Percentiles rank a stretch among this genome's conserved stretches.
Conservation (phyloP, 2,329 filamentous ascomycete species). For the Macrophomina pseudophaseolina region DNA sequence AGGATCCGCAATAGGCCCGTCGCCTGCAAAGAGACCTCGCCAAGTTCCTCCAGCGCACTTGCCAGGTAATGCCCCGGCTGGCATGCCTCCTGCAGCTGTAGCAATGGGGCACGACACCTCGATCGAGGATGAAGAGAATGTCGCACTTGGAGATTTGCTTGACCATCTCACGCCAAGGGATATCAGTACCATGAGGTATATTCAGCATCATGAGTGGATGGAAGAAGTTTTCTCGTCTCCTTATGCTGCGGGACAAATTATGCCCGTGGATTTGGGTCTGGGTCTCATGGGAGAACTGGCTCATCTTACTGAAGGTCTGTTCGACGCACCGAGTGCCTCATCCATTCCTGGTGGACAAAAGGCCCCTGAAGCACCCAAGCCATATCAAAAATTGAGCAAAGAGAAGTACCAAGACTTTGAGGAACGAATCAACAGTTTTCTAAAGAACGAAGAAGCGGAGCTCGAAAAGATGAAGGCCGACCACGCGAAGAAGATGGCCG, state of each 20-base stretch:
- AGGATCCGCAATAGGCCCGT: slow-evolving; percentile 42
- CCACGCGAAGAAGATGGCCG: slow-evolving; percentile 76
- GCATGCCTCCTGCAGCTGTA: slow-evolving; percentile 32
- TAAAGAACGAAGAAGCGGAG: slow-evolving; percentile 76
- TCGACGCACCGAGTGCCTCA: slow-evolving; percentile 60
- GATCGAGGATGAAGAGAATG: slow-evolving; percentile 89
- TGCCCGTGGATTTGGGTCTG: slow-evolving; percentile 83
- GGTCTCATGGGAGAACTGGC: slow-evolving; percentile 80
- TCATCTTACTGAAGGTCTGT: slow-evolving; percentile 81
- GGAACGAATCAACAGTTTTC: slow-evolving; percentile 73
- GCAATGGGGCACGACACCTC: slow-evolving; percentile 47
- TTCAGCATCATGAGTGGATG: slow-evolving; percentile 99
- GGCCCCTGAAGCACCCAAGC: slow-evolving; percentile 33
- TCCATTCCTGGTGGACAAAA: slow-evolving; percentile 35
- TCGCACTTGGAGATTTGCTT: slow-evolving; percentile 83
- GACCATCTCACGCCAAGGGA: slow-evolving; percentile 89
- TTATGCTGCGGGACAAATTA: slow-evolving; percentile 83
- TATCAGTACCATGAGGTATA: slow-evolving; percentile 83
- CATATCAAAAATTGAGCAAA: slow-evolving; percentile 69
- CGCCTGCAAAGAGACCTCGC: slow-evolving; percentile 54
- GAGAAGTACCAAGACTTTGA: slow-evolving; percentile 85
- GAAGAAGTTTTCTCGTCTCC: slow-evolving; percentile 93
- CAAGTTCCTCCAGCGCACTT: slow-evolving; percentile 45
- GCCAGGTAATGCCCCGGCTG: slow-evolving; percentile 51
- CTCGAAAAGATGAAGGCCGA: slow-evolving; percentile 83